Evolutionary conservation across 345 rosid species (phyloP).

Genomic region (Eutrema heterophyllum): DNA sequence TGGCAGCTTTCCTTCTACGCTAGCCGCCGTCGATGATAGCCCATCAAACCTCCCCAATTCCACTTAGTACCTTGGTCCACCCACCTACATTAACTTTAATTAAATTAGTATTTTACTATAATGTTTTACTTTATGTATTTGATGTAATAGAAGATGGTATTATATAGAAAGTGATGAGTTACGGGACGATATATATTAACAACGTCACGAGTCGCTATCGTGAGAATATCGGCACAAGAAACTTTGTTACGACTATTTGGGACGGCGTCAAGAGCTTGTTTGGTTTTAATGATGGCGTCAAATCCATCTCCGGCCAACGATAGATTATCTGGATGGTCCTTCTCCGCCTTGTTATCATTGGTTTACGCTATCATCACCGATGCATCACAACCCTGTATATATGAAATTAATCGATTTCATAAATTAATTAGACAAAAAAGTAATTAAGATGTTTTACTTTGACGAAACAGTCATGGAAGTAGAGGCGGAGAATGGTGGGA

Average conservation of each 20-base stretch:
- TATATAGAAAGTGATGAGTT: background rate
- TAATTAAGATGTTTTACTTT: background rate
- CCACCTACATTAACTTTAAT: conserved; percentile 22
- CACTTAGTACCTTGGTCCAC: conserved; percentile 30
- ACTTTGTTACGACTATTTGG: conserved; percentile 23
- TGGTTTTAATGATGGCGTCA: conserved; percentile 32
- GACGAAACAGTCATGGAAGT: conserved; percentile 61
- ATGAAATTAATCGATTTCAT: background rate
- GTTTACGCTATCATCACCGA: conserved; percentile 32
- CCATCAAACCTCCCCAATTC: conserved; percentile 34
- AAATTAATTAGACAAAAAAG: background rate
- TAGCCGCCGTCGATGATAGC: conserved; percentile 18
- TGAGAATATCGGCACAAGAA: conserved; percentile 34
- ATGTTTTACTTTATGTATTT: background rate
- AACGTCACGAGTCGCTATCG: conserved; percentile 37
- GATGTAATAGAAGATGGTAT: background rate
- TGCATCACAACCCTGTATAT: conserved; percentile 46
- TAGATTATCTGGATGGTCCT: conserved; percentile 29
- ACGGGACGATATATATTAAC: conserved; percentile 25
- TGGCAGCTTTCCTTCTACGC: conserved; percentile 27
- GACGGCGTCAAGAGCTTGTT: conserved; percentile 21
- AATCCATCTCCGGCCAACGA: conserved; percentile 36
- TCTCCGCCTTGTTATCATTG: conserved; percentile 24
- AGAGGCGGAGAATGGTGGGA: conserved; percentile 77
- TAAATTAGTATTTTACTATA: background rate